A percentile compares a stretch with the other conserved stretches of the same genome.
phyloP scores from a whole-genome alignment of 1,139 yeast species.

The Candida sp. region DNA sequence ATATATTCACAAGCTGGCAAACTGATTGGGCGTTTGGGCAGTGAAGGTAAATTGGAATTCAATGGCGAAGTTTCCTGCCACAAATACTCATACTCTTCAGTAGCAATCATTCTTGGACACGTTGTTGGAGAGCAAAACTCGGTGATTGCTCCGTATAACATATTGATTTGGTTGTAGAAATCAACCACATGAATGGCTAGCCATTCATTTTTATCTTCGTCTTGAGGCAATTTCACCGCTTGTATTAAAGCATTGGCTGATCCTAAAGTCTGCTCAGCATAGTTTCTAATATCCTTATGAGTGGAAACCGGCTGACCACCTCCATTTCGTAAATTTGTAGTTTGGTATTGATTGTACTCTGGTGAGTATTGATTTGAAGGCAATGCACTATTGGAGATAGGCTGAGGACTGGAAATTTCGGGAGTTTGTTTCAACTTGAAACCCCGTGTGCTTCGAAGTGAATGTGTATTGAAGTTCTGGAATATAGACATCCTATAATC shows the following conservation, averaged over 20 bases:
- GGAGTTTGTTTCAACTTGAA: constrained; percentile 44
- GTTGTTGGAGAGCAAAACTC: constrained; percentile 92
- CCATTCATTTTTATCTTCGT: constrained; percentile 94
- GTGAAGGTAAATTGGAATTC: constrained; percentile 26
- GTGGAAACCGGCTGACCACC: constrained; percentile 45
- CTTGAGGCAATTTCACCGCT: constrained; percentile 92
- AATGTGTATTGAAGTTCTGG: constrained; percentile 56
- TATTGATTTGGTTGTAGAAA: constrained; percentile 92
- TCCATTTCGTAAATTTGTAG: constrained; percentile 16
- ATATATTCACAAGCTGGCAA: constrained; percentile 93
- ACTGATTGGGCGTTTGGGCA: constrained; percentile 48
- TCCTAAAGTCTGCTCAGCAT: constrained; percentile 94
- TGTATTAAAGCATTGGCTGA: constrained; percentile 87
- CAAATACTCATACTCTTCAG: constrained; percentile 92
- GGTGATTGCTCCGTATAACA: constrained; percentile 94
- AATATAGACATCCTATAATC: constrained; percentile 43
- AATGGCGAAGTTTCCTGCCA: constrained; percentile 69
- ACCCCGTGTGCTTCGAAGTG: constrained; percentile 53
- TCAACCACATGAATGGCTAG: constrained; percentile 90
- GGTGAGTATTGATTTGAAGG: constrained; percentile 29
- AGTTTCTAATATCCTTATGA: constrained; percentile 71
- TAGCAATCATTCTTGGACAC: constrained; percentile 97
- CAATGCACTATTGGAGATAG: constrained; percentile 29
- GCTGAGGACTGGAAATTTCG: constrained; percentile 42
- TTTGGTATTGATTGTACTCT: constrained; percentile 24